phyloP scores from a whole-genome alignment of 2,329 filamentous ascomycete species.

The Colletotrichum sp. region DNA sequence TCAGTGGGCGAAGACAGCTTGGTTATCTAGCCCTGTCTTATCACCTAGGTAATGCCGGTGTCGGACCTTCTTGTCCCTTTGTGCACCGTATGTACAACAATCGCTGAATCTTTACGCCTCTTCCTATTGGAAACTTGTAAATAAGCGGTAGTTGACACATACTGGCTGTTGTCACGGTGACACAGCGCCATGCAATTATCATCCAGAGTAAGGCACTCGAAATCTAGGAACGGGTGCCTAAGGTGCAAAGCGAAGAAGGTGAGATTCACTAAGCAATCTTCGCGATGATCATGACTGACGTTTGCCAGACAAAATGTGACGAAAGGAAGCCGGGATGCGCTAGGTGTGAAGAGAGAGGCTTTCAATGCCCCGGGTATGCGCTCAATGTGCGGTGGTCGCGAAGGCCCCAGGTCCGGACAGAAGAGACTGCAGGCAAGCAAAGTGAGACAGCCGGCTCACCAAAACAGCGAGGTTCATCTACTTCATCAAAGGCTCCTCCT shows the following conservation, averaged over 20 bases:
- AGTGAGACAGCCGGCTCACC: neutral
- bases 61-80: too few species aligned
- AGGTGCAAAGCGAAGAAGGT: neutral
- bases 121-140: too few species aligned
- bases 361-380: conserved; percentile 26
- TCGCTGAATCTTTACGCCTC: too few species aligned
- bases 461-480: rapidly evolving
- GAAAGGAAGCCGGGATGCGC: conserved; percentile 24
- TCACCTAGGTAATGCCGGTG: too few species aligned
- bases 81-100: too few species aligned
- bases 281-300: rapidly evolving
- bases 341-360: conserved; percentile 24
- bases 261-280: rapidly evolving
- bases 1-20: too few species aligned
- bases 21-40: too few species aligned
- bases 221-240: rapidly evolving
- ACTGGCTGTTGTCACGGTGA: rapidly evolving
- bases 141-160: too few species aligned
- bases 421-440: neutral
- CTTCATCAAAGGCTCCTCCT: rapidly evolving
- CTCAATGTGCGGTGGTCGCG: conserved; percentile 28
- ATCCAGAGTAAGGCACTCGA: neutral
- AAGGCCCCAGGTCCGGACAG: conserved; percentile 19
- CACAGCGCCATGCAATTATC: neutral
- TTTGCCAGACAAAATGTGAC: conserved; percentile 25